Evolutionary conservation across 257 asterid species (phyloP).

Genomic region (Solanum sitiens): DNA sequence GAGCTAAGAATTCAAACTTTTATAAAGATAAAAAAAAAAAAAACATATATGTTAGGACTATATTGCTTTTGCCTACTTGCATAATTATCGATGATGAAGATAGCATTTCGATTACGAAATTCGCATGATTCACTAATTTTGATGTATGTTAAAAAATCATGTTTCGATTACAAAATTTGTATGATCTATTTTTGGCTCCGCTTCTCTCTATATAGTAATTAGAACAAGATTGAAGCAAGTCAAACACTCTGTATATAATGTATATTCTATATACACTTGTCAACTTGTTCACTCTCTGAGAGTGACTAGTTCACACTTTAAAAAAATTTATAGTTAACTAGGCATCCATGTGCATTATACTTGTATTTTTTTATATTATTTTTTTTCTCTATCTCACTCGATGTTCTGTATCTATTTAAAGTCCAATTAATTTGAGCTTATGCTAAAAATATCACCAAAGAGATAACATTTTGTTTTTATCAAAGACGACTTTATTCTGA

Average conservation of each 20-base stretch:
- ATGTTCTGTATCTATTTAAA: too few relatives aligned
- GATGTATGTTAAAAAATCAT: too few relatives aligned
- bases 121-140: accelerated
- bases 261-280: neutral
- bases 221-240: too few relatives aligned
- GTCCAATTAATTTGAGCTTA: too few relatives aligned
- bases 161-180: accelerated
- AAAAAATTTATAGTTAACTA: too few relatives aligned
- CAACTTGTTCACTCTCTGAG: neutral
- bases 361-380: neutral
- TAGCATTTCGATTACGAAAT: neutral
- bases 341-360: neutral
- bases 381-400: neutral
- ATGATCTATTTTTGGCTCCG: accelerated
- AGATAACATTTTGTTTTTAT: too few relatives aligned
- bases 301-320: neutral
- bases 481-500: too few relatives aligned
- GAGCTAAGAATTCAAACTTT: neutral
- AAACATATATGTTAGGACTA: neutral
- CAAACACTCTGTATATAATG: too few relatives aligned
- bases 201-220: too few relatives aligned
- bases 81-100: accelerated
- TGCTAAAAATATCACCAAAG: too few relatives aligned
- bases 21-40: neutral
- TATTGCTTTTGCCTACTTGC: neutral